Base-by-base conservation (phyloP, 176 grass and related monocot genomes). In the Tuctoria greenei region DNA sequence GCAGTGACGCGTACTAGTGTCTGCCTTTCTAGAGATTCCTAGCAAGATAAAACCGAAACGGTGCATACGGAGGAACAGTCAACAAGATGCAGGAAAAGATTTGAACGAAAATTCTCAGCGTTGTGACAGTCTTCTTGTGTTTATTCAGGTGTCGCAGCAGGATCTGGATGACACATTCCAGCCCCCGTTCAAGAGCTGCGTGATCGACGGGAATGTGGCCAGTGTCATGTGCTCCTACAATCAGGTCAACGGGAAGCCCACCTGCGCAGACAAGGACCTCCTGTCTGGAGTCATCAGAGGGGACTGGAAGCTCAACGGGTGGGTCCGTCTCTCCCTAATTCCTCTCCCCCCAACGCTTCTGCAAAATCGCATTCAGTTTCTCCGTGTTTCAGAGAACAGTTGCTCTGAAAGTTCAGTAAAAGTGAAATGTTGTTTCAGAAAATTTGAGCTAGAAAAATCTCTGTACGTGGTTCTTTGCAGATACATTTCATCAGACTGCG, bases 201-300 rank as follows among this genome's bases (percentile, higher is more conserved):
- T 97, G 12, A 36, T 89, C 1, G 89, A 93, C 13, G 95, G 95
- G 27, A 92, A 96, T 71, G 95, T 92, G 52, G 95, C 95, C 47
- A 93, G 95, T 8, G 95, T 93, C 10, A 97, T 97, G 95, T 97
- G 95, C 88, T 97, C 95, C 67, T 97, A 97, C 95, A 97, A 97
- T 54, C 50, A 97, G 74, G 91, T 97, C 51, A 97, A 97, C 21
- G 95, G 95, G 8, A 85, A 69, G 43, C 95, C 95, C 13, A 92
- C 84, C n/a, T 97, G 95, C 15, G 95, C 95, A 8, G 95, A 97
- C 82, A 84, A 88, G 59, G 88, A 87, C 54, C 87, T 97, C 72
- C 73, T 97, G 10, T 14, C 72, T 0, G 95, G 95, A 60, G 72
- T 86, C 75, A 58, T 97, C 57, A 82, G 95, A 73, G 95, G 91